Percentiles rank a stretch among this genome's conserved stretches.
These are phyloP conservation scores for Coemansia sp. DNA, from an alignment of 192 early-diverging fungal species.

Conservation along the genomic window DNA sequence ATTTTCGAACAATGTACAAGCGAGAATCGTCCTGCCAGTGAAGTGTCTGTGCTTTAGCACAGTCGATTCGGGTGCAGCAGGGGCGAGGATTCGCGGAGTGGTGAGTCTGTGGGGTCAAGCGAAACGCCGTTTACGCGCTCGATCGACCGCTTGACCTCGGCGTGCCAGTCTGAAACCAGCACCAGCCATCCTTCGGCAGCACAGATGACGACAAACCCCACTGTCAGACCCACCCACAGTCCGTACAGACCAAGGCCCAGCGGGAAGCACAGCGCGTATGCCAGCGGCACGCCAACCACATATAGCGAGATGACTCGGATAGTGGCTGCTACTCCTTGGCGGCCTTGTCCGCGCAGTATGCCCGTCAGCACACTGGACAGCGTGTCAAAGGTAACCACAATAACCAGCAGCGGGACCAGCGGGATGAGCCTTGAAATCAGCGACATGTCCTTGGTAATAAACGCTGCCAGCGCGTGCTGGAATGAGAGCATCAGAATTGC, in stretches of 20 bases:
- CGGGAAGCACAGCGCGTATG: conserved; percentile 52
- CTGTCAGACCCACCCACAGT: conserved; percentile 58
- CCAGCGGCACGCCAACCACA: conserved; percentile 51
- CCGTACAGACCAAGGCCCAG: conserved; percentile 57
- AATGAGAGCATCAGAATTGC: conserved; percentile 54
- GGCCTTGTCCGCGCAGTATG: conserved; percentile 53
- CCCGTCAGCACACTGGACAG: conserved; percentile 60
- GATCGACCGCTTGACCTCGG: conserved; percentile 24
- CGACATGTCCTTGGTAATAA: conserved; percentile 46
- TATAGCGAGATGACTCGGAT: conserved; percentile 52
- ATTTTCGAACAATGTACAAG: neutral
- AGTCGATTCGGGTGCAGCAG: conserved; percentile 11
- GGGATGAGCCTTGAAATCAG: conserved; percentile 20
- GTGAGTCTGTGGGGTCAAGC: too few relatives aligned
- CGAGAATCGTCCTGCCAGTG: neutral
- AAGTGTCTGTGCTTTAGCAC: neutral
- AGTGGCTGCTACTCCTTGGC: conserved; percentile 53
- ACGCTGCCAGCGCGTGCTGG: conserved; percentile 50
- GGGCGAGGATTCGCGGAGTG: conserved; percentile 17
- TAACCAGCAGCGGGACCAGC: conserved; percentile 29
- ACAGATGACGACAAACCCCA: conserved; percentile 26
- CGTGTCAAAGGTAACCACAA: conserved; percentile 51
- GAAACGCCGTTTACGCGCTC: conserved; percentile 16
- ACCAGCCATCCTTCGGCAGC: conserved; percentile 35
- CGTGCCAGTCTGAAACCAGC: conserved; percentile 32